A percentile compares a stretch with the other conserved stretches of the same genome.
These are phyloP conservation scores for Aspergillus quadricinctus DNA, from an alignment of 2,329 filamentous ascomycete species.

Conservation along the genomic window DNA sequence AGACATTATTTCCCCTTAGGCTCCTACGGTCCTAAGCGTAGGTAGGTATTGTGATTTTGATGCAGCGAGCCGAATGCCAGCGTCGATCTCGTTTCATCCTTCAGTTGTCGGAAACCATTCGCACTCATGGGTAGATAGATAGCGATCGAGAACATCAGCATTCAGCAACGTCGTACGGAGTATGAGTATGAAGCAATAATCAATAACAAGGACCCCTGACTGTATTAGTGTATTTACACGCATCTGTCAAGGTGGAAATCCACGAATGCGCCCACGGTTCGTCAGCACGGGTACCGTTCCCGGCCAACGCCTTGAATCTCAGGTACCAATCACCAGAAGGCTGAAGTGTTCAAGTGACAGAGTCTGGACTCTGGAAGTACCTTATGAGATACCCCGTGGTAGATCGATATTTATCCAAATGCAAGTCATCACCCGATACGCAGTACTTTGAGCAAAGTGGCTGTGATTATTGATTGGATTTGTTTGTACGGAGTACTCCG, in stretches of 20 bases:
- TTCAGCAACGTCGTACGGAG: neutral
- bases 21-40: no score
- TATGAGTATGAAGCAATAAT: no score
- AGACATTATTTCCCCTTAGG: neutral
- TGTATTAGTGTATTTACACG: no score
- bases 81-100: no score
- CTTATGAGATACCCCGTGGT: neutral
- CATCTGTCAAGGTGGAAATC: neutral
- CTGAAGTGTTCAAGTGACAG: neutral
- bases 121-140: no score
- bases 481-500: no score
- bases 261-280: neutral
- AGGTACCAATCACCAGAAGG: neutral
- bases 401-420: neutral
- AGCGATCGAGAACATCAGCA: neutral
- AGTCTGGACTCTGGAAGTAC: neutral
- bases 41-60: neutral
- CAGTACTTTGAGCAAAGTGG: no score
- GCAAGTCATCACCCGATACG: neutral
- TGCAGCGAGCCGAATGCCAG: neutral
- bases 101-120: no score
- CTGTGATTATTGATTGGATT: no score
- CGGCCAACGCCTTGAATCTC: neutral
- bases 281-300: neutral
- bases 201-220: no score